Percentiles rank a stretch among this genome's conserved stretches.
These are phyloP conservation scores for Rhexocercosporidium sp. DNA, from an alignment of 2,329 filamentous ascomycete species.

Conservation along the genomic window DNA sequence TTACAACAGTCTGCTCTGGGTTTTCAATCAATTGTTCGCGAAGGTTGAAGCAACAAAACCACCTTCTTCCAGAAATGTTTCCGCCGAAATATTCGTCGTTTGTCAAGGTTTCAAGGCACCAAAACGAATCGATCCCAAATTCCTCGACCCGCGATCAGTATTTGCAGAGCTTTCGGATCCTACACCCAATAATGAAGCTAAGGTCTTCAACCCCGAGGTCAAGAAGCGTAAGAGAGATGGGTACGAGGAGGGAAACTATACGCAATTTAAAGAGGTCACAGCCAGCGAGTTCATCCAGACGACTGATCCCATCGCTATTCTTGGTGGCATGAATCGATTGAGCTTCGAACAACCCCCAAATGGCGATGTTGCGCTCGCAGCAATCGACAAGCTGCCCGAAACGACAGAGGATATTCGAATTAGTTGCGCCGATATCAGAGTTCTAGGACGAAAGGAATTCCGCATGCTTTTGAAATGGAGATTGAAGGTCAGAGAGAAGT, in stretches of 20 bases:
- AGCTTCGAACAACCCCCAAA: slow-evolving; percentile 81
- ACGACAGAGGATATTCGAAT: slow-evolving; percentile 82
- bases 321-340: slow-evolving; percentile 84
- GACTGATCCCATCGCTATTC: slow-evolving; percentile 87
- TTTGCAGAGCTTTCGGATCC: slow-evolving; percentile 90
- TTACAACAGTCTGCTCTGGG: slow-evolving; percentile 95
- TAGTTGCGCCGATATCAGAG: slow-evolving; percentile 84
- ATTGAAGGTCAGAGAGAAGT: slow-evolving; percentile 85
- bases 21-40: slow-evolving; percentile 93
- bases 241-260: slow-evolving; percentile 96
- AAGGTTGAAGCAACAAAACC: slow-evolving; percentile 98
- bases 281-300: slow-evolving; percentile 96
- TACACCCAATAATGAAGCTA: slow-evolving; percentile 93
- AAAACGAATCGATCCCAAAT: slow-evolving; percentile 89
- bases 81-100: slow-evolving; percentile 97
- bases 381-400: slow-evolving; percentile 83
- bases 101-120: slow-evolving; percentile 95
- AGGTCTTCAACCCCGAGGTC: slow-evolving; percentile 95
- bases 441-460: slow-evolving; percentile 93
- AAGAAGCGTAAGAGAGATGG: slow-evolving; percentile 98
- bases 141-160: slow-evolving; percentile 86
- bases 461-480: slow-evolving; percentile 89
- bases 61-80: slow-evolving; percentile 93
- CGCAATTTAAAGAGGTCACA: slow-evolving; percentile 85
- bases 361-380: slow-evolving; percentile 84